Evolutionary conservation across 148 eudicot species (phyloP).

Genomic region (Nepenthes mirabilis): DNA sequence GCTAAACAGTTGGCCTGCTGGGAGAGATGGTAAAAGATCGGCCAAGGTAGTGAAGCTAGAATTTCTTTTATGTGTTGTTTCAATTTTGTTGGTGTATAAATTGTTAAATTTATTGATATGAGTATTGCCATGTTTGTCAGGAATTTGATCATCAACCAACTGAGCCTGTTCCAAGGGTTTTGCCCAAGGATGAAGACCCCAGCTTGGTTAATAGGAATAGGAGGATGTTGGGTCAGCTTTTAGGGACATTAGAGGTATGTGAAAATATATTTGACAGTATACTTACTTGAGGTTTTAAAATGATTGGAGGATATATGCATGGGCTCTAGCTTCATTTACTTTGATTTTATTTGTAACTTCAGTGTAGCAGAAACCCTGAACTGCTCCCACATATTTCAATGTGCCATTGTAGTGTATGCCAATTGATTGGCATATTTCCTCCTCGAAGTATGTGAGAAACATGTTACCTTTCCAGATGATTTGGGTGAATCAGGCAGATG

Average conservation of each 20-base stretch:
- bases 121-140: constrained; percentile 17
- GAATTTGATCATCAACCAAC: constrained; percentile 50
- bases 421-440: too few species aligned
- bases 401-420: too few species aligned
- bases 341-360: not conserved
- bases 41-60: constrained; percentile 28
- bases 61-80: not conserved
- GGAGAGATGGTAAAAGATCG: constrained; percentile 35
- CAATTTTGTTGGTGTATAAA: not conserved
- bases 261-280: not conserved
- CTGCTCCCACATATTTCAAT: too few species aligned
- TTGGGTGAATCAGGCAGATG: too few species aligned
- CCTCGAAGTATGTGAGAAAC: too few species aligned
- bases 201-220: constrained; percentile 69
- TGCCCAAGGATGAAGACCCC: constrained; percentile 78
- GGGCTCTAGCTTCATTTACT: not conserved
- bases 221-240: constrained; percentile 83
- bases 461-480: too few species aligned
- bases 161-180: constrained; percentile 55
- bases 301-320: not conserved
- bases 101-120: not conserved
- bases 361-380: too few species aligned
- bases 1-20: constrained; percentile 11
- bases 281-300: not conserved
- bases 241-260: constrained; percentile 87